These are phyloP conservation scores for Lactarius vividus DNA, from an alignment of 768 basidiomycete genomes.

Conservation along the genomic window DNA sequence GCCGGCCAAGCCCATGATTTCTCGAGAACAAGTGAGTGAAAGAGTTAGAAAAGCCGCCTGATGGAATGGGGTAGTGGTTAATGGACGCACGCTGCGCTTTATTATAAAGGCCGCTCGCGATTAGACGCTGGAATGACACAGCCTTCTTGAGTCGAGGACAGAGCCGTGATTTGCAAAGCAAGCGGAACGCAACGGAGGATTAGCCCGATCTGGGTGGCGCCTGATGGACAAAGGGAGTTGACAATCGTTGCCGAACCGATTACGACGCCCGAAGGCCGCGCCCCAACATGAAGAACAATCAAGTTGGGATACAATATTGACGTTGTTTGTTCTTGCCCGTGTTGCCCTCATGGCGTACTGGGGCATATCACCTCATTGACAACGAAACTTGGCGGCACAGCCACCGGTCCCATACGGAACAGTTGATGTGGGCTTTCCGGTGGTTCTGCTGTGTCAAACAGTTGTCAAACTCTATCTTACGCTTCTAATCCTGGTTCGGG, in stretches of 20 bases:
- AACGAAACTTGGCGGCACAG: neutral
- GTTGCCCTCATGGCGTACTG: neutral
- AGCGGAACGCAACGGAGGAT: conserved; percentile 3
- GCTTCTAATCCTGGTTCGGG: neutral
- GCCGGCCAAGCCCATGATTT: conserved; percentile 29
- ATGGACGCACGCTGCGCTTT: neutral
- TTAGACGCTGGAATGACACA: conserved; percentile 25
- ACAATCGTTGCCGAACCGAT: conserved; percentile 17
- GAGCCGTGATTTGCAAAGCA: conserved; percentile 12
- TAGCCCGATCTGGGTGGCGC: neutral
- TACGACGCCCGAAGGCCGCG: conserved; percentile 1
- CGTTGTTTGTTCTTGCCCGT: neutral
- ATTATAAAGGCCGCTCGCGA: conserved; percentile 14
- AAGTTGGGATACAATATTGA: neutral
- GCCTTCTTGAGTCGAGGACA: conserved; percentile 1
- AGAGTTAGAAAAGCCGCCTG: neutral
- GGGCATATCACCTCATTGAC: neutral
- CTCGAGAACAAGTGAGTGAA: neutral
- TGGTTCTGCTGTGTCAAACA: neutral
- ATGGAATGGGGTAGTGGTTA: conserved; percentile 1
- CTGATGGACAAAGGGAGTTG: neutral
- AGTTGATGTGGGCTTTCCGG: neutral
- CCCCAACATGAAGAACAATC: neutral
- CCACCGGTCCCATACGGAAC: neutral
- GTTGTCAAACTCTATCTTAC: neutral